Percentiles rank a stretch among this genome's conserved stretches.
These are phyloP conservation scores for Trametes meyenii DNA, from an alignment of 768 basidiomycete genomes.

Conservation along the genomic window DNA sequence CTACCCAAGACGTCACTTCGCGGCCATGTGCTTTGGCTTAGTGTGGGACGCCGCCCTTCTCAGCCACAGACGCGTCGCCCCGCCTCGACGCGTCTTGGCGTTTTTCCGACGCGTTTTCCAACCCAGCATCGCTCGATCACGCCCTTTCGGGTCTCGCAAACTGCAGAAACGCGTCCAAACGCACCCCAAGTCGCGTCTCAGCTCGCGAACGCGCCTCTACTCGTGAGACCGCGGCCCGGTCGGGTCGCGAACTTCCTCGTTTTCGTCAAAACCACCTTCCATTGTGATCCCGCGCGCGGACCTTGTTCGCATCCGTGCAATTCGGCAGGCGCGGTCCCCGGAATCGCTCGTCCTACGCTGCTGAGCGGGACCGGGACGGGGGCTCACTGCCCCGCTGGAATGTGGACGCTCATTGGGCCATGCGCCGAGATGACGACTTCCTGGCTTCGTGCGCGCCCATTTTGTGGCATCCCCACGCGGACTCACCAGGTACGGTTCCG, in stretches of 20 bases:
- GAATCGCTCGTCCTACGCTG: background rate
- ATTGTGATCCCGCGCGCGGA: slow-evolving; percentile 7
- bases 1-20: slow-evolving; percentile 10
- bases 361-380: background rate
- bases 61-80: slow-evolving; percentile 28
- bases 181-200: slow-evolving; percentile 15
- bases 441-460: background rate
- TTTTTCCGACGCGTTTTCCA: slow-evolving; percentile 14
- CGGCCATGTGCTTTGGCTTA: slow-evolving; percentile 15
- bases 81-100: slow-evolving; percentile 12
- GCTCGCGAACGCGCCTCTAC: background rate
- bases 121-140: background rate
- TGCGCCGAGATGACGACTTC: slow-evolving; percentile 4
- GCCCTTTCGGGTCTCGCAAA: background rate
- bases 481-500: background rate
- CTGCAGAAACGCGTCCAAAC: slow-evolving; percentile 2
- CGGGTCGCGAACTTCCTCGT: background rate
- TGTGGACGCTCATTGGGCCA: no score
- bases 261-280: slow-evolving; percentile 4
- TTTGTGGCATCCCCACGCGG: background rate
- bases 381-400: background rate
- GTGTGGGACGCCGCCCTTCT: slow-evolving; percentile 6
- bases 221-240: slow-evolving; percentile 3
- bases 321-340: background rate
- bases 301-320: background rate